Base-by-base conservation (phyloP, 2,329 filamentous ascomycete species). In the Ophiostoma ips region DNA sequence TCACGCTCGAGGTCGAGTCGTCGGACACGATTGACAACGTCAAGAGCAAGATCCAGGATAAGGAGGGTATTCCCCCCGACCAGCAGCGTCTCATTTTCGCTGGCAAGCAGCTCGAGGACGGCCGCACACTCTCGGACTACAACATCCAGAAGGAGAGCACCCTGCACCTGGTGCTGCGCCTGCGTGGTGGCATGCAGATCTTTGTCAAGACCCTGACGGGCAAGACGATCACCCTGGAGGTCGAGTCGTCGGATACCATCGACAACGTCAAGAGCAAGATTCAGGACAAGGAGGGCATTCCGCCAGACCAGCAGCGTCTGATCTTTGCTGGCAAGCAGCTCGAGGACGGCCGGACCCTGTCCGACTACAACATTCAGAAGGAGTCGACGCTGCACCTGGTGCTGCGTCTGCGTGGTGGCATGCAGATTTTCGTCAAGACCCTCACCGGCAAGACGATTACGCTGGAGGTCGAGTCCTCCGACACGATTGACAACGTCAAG, bases 281-380 rank as follows among this genome's bases (percentile, higher is more conserved):
- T 28, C 85, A 90, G 60, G 85, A 90, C 58, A 90, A 90, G 77
- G 85, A 90, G 68, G 89, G 89, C 21, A 95, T 95, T 50, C 89
- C 89, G 1, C 89, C 89, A 2, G 89, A 95, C 67, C 89, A 95
- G 68, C 89, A 95, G 69, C 87, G 89, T 60, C 71, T 95, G 12
- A 94, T 95, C 63, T 94, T 94, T 56, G 87, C 88, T 45, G 88
- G 88, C 53, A 95, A 95, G 78, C 87, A 95, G 67, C 70, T 95
- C 1, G 87, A 95, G 65, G 88, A 95, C 59, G 89, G 89, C 46
- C 85, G 89, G 19, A 95, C 89, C 1, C 73, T 95, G 0, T 84
- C 79, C 47, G 90, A 95, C 65, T 95, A 95, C 79, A 95, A 95
- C 72, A 95, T 95, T 44, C 90, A 96, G 67, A 90, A 90, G 71